A percentile compares a stretch with the other conserved stretches of the same genome.
These are phyloP conservation scores for Coleophoma cylindrospora DNA, from an alignment of 2,329 filamentous ascomycete genomes.

Conservation along the genomic window DNA sequence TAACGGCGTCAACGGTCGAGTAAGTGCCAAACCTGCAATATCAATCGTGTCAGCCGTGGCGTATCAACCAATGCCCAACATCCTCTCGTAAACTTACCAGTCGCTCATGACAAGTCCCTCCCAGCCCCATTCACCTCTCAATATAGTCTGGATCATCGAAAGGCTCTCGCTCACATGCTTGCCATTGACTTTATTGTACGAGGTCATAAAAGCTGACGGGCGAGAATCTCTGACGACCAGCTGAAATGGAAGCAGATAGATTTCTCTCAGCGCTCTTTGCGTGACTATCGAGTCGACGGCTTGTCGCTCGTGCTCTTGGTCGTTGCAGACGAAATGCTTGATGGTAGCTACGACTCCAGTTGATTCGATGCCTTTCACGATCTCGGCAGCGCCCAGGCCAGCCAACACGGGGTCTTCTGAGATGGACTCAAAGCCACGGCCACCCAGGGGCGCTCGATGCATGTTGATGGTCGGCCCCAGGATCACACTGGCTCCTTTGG, in stretches of 20 bases:
- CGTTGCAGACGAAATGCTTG: slow-evolving; percentile 38
- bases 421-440: slow-evolving; percentile 40
- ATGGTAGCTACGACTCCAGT: slow-evolving; percentile 33
- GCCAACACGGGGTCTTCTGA: slow-evolving; percentile 38
- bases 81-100: slow-evolving; percentile 4
- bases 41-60: no score
- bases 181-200: not conserved
- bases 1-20: slow-evolving; percentile 40
- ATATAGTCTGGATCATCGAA: not conserved
- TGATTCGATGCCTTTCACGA: slow-evolving; percentile 36
- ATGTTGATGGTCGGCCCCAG: slow-evolving; percentile 56
- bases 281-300: slow-evolving; percentile 25
- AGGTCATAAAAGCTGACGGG: not conserved
- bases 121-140: not conserved
- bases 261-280: slow-evolving; percentile 24
- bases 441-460: slow-evolving; percentile 37
- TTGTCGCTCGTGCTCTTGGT: slow-evolving; percentile 29
- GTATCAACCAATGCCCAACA: no score
- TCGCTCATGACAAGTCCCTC: slow-evolving; percentile 7
- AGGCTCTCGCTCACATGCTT: not conserved
- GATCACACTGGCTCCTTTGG: slow-evolving; percentile 68
- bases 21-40: slow-evolving; percentile 36
- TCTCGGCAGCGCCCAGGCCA: slow-evolving; percentile 32
- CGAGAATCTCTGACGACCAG: not conserved
- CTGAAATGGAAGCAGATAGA: not conserved